Evolutionary conservation across 441 rosid genomes (phyloP).

Genomic region (Macaranga tanarius): DNA sequence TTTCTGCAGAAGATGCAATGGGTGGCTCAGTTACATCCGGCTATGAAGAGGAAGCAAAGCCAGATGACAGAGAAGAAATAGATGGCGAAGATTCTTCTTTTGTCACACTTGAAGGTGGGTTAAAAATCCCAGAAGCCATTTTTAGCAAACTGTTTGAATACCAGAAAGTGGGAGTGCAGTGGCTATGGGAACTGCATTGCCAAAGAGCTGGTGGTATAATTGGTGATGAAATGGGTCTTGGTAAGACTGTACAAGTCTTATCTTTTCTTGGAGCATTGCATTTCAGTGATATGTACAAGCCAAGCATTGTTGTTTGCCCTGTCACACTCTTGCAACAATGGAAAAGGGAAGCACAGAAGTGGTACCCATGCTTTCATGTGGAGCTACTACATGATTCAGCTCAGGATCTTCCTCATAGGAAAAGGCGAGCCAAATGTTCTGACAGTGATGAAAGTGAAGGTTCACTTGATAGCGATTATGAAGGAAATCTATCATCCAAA

Average conservation of each 20-base stretch:
- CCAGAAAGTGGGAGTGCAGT: conserved; percentile 97
- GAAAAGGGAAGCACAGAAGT: conserved; percentile 90
- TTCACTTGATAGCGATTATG: conserved; percentile 62
- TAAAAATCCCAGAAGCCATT: conserved; percentile 70
- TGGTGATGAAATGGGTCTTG: conserved; percentile 99
- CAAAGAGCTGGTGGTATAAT: conserved; percentile 97
- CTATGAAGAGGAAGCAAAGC: conserved; percentile 60
- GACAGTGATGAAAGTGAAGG: conserved; percentile 84
- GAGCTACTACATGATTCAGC: conserved; percentile 94
- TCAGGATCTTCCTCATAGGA: conserved; percentile 48
- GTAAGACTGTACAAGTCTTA: conserved; percentile 90
- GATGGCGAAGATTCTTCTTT: conserved; percentile 40
- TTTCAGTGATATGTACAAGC: conserved; percentile 84
- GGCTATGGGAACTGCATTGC: conserved; percentile 99
- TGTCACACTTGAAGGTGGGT: conserved; percentile 80
- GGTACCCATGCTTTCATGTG: conserved; percentile 77
- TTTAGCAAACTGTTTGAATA: conserved; percentile 82
- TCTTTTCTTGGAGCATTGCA: conserved; percentile 93
- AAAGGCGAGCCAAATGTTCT: conserved; percentile 44
- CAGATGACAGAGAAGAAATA: conserved; percentile 49
- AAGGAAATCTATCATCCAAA: conserved; percentile 42
- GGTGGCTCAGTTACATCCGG: conserved; percentile 40
- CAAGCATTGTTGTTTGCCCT: conserved; percentile 93
- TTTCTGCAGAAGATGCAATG: conserved; percentile 47
- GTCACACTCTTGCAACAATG: conserved; percentile 90